Base-by-base conservation (phyloP, 2,329 filamentous ascomycete genomes). In the Fusarium mundagurra region DNA sequence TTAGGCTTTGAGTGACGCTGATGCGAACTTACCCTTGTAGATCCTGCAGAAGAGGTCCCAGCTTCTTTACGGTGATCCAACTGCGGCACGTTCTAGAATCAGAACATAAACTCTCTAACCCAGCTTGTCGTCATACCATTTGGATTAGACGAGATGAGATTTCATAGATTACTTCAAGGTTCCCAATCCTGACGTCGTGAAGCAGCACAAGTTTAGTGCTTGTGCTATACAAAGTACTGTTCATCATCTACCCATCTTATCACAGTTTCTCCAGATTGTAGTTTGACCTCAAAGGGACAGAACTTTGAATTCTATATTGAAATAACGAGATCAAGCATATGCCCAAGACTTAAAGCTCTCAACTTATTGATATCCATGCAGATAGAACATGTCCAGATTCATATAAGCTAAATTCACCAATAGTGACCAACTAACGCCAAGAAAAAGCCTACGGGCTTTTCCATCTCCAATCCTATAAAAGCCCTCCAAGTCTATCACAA, bases 341-440 rank as follows among this genome's bases (percentile, higher is more conserved):
- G 36, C 20, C 4, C 5, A 14, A n/a, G 36, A n/a, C 33, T 16
- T 3, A 29, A 41, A 41, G 34, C 20, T n/a, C 29, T 54, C 29
- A 17, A 27, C 12, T 22, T 31, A 27, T 38, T 45, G 33, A 47
- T 64, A 36, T 36, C 27, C 47, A 38, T 45, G 29, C 53, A 51
- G 24, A 38, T 44, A 34, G 24, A 58, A 57, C 63, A 53, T 53
- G 50, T 31, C 47, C 44, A 71, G 39, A 45, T 61, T 71, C 61
- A 61, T 31, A 39, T 41, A 41, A 69, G 53, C 48, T 61, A 61
- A 50, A 61, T 71, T 64, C 67, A 66, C 53, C 47, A 54, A 54
- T 39, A 45, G 45, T 70, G 39, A 61, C 58, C 71, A 41, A 54
- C 48, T 33, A 74, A 74, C 71, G 71, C 71, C 71, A 54, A 66